Percentiles rank a stretch among this genome's conserved stretches.
Evolutionary conservation across 305 asterid genomes (phyloP).

Genomic region (Fraxinus paxiana): DNA sequence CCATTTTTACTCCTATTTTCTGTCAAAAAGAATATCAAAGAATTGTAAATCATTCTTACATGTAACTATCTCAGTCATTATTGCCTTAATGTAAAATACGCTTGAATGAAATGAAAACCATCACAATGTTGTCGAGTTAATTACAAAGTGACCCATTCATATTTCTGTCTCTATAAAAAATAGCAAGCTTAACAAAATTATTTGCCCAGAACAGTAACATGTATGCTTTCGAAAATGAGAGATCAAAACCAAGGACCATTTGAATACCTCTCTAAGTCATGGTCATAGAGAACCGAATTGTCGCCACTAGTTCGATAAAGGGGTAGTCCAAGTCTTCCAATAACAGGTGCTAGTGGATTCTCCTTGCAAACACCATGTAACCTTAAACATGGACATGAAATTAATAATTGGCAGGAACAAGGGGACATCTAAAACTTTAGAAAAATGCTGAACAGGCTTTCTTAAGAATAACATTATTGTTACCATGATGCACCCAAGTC

Average conservation of each 20-base stretch:
- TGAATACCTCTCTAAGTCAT: conserved; percentile 71
- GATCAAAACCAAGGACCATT: neutral
- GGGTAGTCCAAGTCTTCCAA: conserved; percentile 80
- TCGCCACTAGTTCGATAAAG: conserved; percentile 90
- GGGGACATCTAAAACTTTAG: neutral
- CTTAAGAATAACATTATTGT: neutral
- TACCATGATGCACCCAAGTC: conserved; percentile 95
- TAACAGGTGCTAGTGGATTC: conserved; percentile 78
- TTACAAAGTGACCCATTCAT: neutral
- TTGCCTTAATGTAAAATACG: neutral
- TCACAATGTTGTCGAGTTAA: neutral
- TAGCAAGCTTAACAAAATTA: neutral
- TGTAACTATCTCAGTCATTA: neutral
- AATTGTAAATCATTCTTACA: neutral
- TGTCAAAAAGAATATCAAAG: neutral
- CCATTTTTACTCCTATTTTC: neutral
- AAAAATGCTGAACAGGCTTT: neutral
- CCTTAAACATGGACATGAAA: conserved; percentile 40
- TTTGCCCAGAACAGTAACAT: neutral
- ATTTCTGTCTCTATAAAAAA: neutral
- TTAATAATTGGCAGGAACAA: conserved; percentile 9
- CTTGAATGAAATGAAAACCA: neutral
- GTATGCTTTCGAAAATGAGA: neutral
- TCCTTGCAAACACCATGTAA: conserved; percentile 91
- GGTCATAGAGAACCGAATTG: conserved; percentile 87